phyloP scores from a whole-genome alignment of 148 eudicot species.

The Cornus kousa region DNA sequence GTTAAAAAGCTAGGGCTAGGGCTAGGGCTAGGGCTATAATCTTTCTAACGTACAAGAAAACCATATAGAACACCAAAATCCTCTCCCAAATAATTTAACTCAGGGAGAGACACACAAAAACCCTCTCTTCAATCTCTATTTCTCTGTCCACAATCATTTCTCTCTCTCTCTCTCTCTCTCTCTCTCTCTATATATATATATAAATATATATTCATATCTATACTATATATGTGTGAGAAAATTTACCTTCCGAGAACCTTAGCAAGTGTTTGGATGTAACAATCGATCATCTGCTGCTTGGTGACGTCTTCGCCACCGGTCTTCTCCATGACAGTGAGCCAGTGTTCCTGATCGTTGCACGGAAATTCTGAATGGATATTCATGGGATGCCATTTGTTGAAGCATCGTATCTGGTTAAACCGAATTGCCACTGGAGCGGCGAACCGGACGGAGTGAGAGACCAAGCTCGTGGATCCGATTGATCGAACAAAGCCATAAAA shows the following conservation, averaged over 20 bases:
- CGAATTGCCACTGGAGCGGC: no score
- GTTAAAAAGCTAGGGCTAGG: neutral
- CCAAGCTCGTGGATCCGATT: constrained; percentile 16
- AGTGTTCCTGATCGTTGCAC: constrained; percentile 75
- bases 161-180: neutral
- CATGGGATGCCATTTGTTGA: constrained; percentile 67
- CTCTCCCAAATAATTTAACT: no score
- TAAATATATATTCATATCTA: no score
- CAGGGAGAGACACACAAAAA: no score
- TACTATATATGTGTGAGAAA: neutral
- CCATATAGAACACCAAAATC: no score
- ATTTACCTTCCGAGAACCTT: constrained; percentile 62
- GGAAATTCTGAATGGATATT: constrained; percentile 81
- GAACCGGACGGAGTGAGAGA: constrained; percentile 36
- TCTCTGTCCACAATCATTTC: neutral
- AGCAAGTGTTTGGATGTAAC: constrained; percentile 62
- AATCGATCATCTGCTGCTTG: constrained; percentile 64
- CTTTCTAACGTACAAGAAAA: neutral
- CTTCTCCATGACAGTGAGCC: constrained; percentile 80
- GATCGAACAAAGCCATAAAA: constrained; percentile 26
- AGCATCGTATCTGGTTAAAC: constrained; percentile 41
- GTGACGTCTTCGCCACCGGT: constrained; percentile 64
- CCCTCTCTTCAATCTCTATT: neutral
- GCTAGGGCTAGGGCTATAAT: neutral
- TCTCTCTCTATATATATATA: no score